Evolutionary conservation across 192 early-diverging fungal genomes (phyloP).

Genomic region (Coemansia asiatica): DNA sequence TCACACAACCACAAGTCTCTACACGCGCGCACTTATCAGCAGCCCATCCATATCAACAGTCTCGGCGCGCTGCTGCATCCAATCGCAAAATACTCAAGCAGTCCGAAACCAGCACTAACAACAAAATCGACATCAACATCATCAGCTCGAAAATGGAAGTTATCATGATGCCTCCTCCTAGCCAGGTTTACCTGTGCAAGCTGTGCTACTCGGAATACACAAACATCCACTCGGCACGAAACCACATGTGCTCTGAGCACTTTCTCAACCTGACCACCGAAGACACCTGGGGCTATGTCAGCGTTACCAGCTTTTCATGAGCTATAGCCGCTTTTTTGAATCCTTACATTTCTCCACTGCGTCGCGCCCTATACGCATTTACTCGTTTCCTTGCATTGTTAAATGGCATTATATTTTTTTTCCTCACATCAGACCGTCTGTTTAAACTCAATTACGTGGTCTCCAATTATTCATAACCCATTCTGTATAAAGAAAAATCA

Average conservation of each 20-base stretch:
- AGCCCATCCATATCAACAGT: background rate
- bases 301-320: slow-evolving; percentile 20
- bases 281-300: slow-evolving; percentile 48
- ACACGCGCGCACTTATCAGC: background rate
- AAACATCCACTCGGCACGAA: slow-evolving; percentile 56
- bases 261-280: slow-evolving; percentile 30
- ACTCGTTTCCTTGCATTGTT: background rate
- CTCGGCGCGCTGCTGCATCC: background rate
- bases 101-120: background rate
- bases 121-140: background rate
- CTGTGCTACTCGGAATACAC: slow-evolving; percentile 47
- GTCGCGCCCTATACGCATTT: background rate
- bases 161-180: slow-evolving; percentile 44
- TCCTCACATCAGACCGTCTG: background rate
- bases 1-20: background rate
- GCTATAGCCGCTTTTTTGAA: background rate
- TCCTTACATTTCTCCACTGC: background rate
- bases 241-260: slow-evolving; percentile 43
- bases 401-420: background rate
- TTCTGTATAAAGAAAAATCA: background rate
- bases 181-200: slow-evolving; percentile 53
- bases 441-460: background rate
- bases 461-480: background rate
- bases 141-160: slow-evolving; percentile 10
- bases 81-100: background rate